Conservation (phyloP, 441 rosid genomes). For the Adansonia madagascariensis region DNA sequence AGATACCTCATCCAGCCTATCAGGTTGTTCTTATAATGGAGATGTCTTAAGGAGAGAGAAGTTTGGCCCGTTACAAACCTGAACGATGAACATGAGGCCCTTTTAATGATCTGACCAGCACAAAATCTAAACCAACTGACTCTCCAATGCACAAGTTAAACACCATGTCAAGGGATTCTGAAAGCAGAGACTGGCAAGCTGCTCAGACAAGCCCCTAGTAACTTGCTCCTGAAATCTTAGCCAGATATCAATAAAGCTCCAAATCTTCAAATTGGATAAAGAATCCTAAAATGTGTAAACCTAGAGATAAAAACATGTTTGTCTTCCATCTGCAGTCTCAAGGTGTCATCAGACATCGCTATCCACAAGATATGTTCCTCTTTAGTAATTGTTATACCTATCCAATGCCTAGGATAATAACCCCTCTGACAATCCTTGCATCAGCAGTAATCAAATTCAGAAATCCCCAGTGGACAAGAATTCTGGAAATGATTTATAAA, state of each 20-base stretch:
- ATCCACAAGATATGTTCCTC: slow-evolving; percentile 3
- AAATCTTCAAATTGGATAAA: not conserved
- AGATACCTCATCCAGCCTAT: not conserved
- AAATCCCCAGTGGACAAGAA: not conserved
- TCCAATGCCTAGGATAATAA: too few relatives aligned
- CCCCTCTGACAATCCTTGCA: too few relatives aligned
- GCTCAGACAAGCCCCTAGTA: not conserved
- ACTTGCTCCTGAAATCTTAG: not conserved
- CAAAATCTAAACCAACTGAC: not conserved
- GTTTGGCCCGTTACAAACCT: not conserved
- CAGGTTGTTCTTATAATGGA: not conserved
- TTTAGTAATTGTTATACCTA: too few relatives aligned
- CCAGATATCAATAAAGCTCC: slow-evolving; percentile 14
- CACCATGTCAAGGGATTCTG: slow-evolving; percentile 4
- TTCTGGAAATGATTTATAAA: not conserved
- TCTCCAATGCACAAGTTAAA: not conserved
- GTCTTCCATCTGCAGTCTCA: not conserved
- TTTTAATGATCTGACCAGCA: not conserved
- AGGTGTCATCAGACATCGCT: not conserved
- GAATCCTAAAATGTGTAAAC: not conserved
- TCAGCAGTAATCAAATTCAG: not conserved
- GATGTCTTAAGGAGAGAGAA: not conserved
- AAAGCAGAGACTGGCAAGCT: not conserved
- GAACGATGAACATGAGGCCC: not conserved
- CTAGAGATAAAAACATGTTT: not conserved